These are phyloP conservation scores for Rhizopus sp. DNA, from an alignment of 371 early-diverging fungal species.

Conservation along the genomic window DNA sequence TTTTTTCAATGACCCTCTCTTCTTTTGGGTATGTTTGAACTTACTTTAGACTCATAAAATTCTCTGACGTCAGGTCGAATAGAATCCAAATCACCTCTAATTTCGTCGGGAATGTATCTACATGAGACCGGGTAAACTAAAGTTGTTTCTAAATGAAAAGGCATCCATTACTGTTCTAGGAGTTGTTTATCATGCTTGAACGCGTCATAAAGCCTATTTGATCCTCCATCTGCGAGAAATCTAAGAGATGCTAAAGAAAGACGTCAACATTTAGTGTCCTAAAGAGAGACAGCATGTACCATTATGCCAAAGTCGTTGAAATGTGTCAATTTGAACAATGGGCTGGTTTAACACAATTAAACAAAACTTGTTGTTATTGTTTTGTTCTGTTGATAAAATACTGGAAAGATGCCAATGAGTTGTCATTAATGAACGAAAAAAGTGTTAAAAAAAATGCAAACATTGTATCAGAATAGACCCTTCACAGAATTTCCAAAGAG, in stretches of 20 bases:
- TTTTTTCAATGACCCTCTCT: not conserved
- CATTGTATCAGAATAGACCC: too few species aligned
- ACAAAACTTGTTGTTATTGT: constrained; percentile 29
- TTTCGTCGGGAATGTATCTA: constrained; percentile 77
- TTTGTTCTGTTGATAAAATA: constrained; percentile 25
- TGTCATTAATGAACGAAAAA: not conserved
- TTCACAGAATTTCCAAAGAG: too few species aligned
- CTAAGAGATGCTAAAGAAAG: constrained; percentile 55
- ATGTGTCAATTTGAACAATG: constrained; percentile 25
- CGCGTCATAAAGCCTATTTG: constrained; percentile 80
- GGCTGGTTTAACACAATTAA: constrained; percentile 46
- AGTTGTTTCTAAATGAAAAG: not conserved
- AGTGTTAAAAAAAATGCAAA: not conserved
- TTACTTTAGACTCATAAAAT: constrained; percentile 59
- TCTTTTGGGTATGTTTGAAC: not conserved
- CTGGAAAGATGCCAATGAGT: constrained; percentile 41
- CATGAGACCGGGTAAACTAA: constrained; percentile 2
- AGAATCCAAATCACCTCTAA: constrained; percentile 90
- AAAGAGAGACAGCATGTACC: constrained; percentile 23
- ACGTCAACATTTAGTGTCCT: not conserved
- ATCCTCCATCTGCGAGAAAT: constrained; percentile 90
- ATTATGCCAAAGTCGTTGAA: constrained; percentile 38
- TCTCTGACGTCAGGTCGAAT: constrained; percentile 62
- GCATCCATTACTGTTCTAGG: constrained; percentile 38
- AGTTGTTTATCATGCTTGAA: constrained; percentile 48